phyloP scores from a whole-genome alignment of 257 asterid species.

The Salvia splendens region DNA sequence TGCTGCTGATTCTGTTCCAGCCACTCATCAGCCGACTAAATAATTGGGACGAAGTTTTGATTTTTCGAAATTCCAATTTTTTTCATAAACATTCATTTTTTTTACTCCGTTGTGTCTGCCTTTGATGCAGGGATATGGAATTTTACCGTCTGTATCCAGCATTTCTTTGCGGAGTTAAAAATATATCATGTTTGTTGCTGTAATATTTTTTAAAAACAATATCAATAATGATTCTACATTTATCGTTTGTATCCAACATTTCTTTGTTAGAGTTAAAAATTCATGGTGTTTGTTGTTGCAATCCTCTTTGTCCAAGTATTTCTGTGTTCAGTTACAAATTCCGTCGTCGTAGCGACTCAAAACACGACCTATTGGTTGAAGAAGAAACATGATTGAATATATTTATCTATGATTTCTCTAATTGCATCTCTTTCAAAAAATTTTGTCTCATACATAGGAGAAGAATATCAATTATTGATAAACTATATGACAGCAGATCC shows the following conservation, averaged over 20 bases:
- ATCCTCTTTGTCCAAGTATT: neutral
- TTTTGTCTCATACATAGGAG: too few relatives aligned
- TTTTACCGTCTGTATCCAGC: constrained; percentile 11
- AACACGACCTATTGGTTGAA: too few relatives aligned
- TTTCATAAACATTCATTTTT: constrained; percentile 7
- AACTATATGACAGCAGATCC: neutral
- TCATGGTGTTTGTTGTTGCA: constrained; percentile 29
- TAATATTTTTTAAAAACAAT: too few relatives aligned
- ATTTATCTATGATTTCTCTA: too few relatives aligned
- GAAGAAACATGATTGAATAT: too few relatives aligned
- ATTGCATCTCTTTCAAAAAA: too few relatives aligned
- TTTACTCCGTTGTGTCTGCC: constrained; percentile 11
- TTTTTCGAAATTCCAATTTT: constrained; percentile 27
- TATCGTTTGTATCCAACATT: too few relatives aligned
- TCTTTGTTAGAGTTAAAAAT: neutral
- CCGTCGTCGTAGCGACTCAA: too few relatives aligned
- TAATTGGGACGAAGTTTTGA: constrained; percentile 28
- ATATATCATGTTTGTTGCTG: too few relatives aligned
- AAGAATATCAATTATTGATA: neutral
- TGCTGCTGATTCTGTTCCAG: constrained; percentile 39
- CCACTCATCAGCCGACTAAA: constrained; percentile 39
- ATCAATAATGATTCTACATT: too few relatives aligned
- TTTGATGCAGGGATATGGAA: neutral
- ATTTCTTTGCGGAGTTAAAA: neutral
- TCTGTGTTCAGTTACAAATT: too few relatives aligned